Evolutionary conservation across 495 filamentous ascomycete genomes (phyloP).

Genomic region (Aspergillus asperescens): DNA sequence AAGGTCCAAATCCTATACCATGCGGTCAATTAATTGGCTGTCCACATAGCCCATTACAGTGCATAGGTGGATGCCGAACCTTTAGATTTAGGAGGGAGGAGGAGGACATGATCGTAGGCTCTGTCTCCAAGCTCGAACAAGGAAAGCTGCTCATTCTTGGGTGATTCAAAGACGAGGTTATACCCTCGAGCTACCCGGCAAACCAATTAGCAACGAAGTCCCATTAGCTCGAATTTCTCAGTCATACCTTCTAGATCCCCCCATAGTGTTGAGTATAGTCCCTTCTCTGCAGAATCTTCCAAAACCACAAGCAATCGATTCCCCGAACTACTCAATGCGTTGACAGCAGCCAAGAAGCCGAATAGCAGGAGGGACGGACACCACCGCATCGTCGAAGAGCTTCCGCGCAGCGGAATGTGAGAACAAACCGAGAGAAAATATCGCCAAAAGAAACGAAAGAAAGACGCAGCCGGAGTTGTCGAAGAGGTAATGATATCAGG

Average conservation of each 20-base stretch:
- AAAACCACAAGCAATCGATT: conserved; percentile 78
- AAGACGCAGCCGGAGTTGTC: conserved; percentile 20
- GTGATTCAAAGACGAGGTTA: conserved; percentile 70
- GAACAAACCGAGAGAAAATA: conserved; percentile 16
- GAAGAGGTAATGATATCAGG: conserved; percentile 7
- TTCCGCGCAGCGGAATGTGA: conserved; percentile 39
- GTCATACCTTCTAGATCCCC: conserved; percentile 69
- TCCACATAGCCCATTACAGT: neutral
- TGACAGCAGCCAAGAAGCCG: conserved; percentile 57
- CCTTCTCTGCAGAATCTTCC: conserved; percentile 75
- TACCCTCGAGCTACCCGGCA: conserved; percentile 68
- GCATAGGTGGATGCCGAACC: conserved; percentile 43
- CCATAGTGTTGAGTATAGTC: conserved; percentile 75
- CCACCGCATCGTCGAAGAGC: conserved; percentile 62
- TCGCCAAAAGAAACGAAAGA: conserved; percentile 18
- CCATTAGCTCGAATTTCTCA: neutral
- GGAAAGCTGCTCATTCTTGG: conserved; percentile 74
- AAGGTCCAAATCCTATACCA: conserved; percentile 70
- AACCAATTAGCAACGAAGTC: conserved; percentile 13
- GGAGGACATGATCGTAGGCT: conserved; percentile 82
- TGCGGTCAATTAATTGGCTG: conserved; percentile 35
- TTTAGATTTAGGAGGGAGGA: conserved; percentile 85
- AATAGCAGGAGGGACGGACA: conserved; percentile 63
- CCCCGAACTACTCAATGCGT: conserved; percentile 75
- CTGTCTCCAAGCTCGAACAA: conserved; percentile 85